phyloP scores from a whole-genome alignment of 768 basidiomycete species.

The Suillus occidentalis region DNA sequence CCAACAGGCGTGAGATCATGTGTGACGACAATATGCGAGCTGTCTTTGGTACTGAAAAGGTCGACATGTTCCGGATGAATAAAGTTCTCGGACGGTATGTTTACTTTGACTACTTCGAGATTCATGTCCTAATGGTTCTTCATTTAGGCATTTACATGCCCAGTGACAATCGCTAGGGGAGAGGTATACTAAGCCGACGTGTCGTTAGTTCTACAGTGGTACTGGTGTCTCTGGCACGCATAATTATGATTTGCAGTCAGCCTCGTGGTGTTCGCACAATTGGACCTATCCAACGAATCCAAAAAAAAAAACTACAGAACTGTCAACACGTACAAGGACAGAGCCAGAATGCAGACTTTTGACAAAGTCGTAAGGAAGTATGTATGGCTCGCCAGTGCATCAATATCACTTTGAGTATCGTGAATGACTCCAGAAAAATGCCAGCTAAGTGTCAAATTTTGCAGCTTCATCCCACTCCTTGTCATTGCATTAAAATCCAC shows the following conservation, averaged over 20 bases:
- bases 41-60: constrained; percentile 77
- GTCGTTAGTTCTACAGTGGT: not conserved
- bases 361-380: not conserved
- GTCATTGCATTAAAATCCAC: constrained; percentile 81
- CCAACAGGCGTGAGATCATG: constrained; percentile 79
- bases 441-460: constrained; percentile 62
- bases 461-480: constrained; percentile 88
- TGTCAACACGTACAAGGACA: not conserved
- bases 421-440: not conserved
- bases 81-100: constrained; percentile 78
- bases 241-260: not conserved
- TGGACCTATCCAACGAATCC: not conserved
- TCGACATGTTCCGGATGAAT: constrained; percentile 97
- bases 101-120: not conserved
- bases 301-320: not conserved
- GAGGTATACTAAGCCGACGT: constrained; percentile 2
- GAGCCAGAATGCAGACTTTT: not conserved
- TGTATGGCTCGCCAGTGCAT: not conserved
- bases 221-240: not conserved
- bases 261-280: not conserved
- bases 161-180: constrained; percentile 13
- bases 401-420: constrained; percentile 2
- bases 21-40: constrained; percentile 74
- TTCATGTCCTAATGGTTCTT: constrained; percentile 1
- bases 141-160: constrained; percentile 33